These are phyloP conservation scores for Blastomyces percursus DNA, from an alignment of 2,329 filamentous ascomycete species.

Conservation along the genomic window DNA sequence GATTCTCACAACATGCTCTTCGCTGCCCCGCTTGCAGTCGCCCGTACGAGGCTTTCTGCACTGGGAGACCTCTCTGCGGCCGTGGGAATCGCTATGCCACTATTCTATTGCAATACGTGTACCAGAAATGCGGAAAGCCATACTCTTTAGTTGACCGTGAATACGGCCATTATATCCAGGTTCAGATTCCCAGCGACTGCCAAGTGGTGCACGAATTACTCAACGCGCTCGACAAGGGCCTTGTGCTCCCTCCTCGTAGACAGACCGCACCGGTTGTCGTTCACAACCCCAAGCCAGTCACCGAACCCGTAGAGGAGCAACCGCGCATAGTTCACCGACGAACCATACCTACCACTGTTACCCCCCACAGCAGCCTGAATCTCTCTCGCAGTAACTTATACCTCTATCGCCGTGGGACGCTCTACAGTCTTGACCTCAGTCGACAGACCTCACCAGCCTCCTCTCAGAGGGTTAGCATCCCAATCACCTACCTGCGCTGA, in stretches of 20 bases:
- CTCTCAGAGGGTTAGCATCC: not conserved
- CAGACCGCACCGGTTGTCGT: conserved; percentile 7
- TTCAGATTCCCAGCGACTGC: conserved; percentile 34
- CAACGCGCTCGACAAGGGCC: conserved; percentile 33
- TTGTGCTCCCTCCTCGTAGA: conserved; percentile 15
- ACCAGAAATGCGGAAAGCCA: conserved; percentile 26
- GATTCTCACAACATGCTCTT: conserved; percentile 26
- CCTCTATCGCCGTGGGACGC: conserved; percentile 1
- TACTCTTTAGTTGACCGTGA: conserved; percentile 36
- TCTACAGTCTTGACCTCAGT: not conserved
- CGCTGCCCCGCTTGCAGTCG: conserved; percentile 24
- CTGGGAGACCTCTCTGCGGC: conserved; percentile 24
- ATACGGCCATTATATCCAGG: conserved; percentile 26
- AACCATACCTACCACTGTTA: not conserved
- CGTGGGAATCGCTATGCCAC: conserved; percentile 24
- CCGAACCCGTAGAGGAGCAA: not conserved
- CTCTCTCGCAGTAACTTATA: not conserved
- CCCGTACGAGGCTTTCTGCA: conserved; percentile 21
- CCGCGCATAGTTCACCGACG: not conserved
- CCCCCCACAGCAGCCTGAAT: not conserved
- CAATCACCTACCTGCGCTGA: conserved; percentile 2
- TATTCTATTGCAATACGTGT: conserved; percentile 28
- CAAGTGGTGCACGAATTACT: conserved; percentile 29
- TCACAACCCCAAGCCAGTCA: not conserved
- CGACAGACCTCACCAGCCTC: not conserved